A percentile compares a stretch with the other conserved stretches of the same genome.
phyloP scores from a whole-genome alignment of 805 yeast genomes.

The Metschnikowia lunata region DNA sequence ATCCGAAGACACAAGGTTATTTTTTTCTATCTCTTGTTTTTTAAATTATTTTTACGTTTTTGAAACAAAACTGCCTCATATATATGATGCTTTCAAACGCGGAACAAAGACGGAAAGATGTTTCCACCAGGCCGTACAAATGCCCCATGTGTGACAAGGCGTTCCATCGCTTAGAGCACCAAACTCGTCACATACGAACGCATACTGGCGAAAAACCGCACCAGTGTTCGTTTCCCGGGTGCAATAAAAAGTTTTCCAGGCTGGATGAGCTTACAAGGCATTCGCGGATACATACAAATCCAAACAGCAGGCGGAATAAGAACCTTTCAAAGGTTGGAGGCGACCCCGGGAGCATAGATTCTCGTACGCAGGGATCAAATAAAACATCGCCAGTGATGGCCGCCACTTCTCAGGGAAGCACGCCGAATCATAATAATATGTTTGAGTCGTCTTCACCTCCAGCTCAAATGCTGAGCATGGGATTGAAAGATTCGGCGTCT shows the following conservation, averaged over 20 bases:
- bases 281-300: constrained; percentile 66
- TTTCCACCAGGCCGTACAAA: constrained; percentile 51
- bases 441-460: constrained; percentile 5
- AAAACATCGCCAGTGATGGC: no score
- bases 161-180: constrained; percentile 72
- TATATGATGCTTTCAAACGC: constrained; percentile 14
- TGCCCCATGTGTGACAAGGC: constrained; percentile 74
- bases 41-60: no score
- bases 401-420: no score
- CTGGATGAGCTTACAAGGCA: constrained; percentile 75
- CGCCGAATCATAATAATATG: background rate
- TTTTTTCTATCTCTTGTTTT: no score
- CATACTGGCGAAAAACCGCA: constrained; percentile 84
- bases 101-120: constrained; percentile 17
- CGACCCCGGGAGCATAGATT: background rate
- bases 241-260: constrained; percentile 62
- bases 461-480: background rate
- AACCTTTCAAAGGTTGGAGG: constrained; percentile 20
- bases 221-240: constrained; percentile 67
- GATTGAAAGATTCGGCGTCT: background rate
- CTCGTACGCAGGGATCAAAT: no score
- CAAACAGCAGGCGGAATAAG: constrained; percentile 61
- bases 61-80: no score
- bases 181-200: constrained; percentile 72
- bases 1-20: no score